Evolutionary conservation across 768 basidiomycete genomes (phyloP), one percentile per base, ranked within the genome.

Genomic region (Plicaturopsis crispa): DNA sequence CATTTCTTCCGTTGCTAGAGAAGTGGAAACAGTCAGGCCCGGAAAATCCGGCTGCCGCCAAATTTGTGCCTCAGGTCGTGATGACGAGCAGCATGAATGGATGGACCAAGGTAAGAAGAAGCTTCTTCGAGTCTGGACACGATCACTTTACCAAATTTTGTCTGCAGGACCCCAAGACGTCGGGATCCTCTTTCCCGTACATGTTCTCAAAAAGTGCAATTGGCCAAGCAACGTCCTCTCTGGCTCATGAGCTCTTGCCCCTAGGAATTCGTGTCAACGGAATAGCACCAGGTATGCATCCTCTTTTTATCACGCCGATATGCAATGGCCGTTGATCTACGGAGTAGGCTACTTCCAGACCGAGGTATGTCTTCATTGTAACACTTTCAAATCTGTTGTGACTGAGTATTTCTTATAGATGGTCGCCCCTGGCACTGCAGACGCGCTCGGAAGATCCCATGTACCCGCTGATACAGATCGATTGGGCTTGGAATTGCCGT

Each of bases 1-100:
- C n/a, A n/a, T 72, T 73, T 56, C 56, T 77, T 3, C 73, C 72
- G 5, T 55, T 77, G 0, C 57, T 75, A 4, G 69, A 70, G 45
- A 66, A 64, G 38, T 67, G 69, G 65, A 67, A 67, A 48, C 51
- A 51, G 26, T 47, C 48, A 2, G n/a, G n/a, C n/a, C n/a, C n/a
- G n/a, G 47, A 52, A 1, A 52, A 47, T 32, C 51, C 48, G 19
- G 51, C 43, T 14, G 54, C 52, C 6, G 53, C 52, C 38, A 60
- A 55, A 36, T 71, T 72, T 42, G 66, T 60, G 6, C 68, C 69
- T 2, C 68, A 71, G 48, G 53, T 73, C 20, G 52, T 73, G 22
- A 69, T 72, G 64, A 73, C 70, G 1, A 65, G 63, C 35, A 69
- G 67, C 35, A 70, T 72, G 69, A 72, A 70, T 40, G 70, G 68